Evolutionary conservation across 108 stramenopile species (phyloP), one percentile per base, ranked within the genome.

Genomic region (Skeletonema grethae): DNA sequence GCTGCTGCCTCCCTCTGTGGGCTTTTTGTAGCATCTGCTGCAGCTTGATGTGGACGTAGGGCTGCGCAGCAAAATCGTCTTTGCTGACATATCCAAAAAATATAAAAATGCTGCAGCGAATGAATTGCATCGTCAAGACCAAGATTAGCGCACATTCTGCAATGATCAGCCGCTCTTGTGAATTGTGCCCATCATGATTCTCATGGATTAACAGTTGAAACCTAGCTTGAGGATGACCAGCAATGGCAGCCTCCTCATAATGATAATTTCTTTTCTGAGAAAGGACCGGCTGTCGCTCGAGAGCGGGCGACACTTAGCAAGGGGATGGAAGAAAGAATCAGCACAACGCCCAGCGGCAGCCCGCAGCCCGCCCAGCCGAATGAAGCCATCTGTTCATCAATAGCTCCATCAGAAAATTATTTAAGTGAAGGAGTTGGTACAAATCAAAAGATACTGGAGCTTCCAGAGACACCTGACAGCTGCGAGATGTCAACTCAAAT

Each of bases 11-110:
- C 35, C 35, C 35, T 36, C 35, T 36, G 35, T 36, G 35, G 35
- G 8, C 58, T 59, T 59, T 59, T 59, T 2, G 58, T 59, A n/a
- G 58, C 58, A 59, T 59, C 25, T 5, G 29, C 1, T 0, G 58
- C 58, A 35, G 34, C 58, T 5, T 35, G 13, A 1, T 59, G 22
- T 29, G 5, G 24, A 59, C 58, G 25, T 6, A 59, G 29, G n/a
- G 58, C 58, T 35, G 4, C n/a, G 13, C n/a, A n/a, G 15, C 58
- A 5, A 59, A 13, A n/a, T 59, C 58, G 15, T 59, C 58, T 16
- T 59, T 59, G 29, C 58, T 29, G 20, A 22, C 58, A 0, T 0
- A 5, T n/a, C 58, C 58, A n/a, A n/a, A n/a, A n/a, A n/a, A n/a
- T n/a, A n/a, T n/a, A n/a, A n/a, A n/a, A n/a, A n/a, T n/a, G n/a